phyloP scores from a whole-genome alignment of 148 eudicot genomes.

The Camellia sinensis region DNA sequence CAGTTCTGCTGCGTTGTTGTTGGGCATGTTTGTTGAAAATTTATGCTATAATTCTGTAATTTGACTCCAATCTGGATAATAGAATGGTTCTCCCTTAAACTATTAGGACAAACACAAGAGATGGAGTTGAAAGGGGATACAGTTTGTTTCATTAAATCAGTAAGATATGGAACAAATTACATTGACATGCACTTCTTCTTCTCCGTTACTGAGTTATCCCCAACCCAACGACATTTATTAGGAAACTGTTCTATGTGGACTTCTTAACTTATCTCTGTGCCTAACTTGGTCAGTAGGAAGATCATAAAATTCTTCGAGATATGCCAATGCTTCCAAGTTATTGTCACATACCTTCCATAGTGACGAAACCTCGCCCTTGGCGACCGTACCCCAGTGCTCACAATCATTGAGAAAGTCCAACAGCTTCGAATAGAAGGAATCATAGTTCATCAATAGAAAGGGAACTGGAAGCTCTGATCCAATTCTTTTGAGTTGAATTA shows the following conservation, averaged over 20 bases:
- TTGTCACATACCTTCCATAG: constrained; percentile 77
- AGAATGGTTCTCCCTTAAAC: too few relatives aligned
- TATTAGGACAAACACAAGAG: not conserved
- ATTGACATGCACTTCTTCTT: not conserved
- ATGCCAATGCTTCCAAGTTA: constrained; percentile 65
- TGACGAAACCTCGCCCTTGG: constrained; percentile 67
- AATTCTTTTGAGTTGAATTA: constrained; percentile 73
- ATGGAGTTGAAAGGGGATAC: not conserved
- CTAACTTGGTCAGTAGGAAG: constrained; percentile 24
- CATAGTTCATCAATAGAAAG: constrained; percentile 77
- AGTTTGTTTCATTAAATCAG: not conserved
- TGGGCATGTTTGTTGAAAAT: not conserved
- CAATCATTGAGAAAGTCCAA: constrained; percentile 72
- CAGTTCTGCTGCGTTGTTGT: not conserved
- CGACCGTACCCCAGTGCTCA: constrained; percentile 65
- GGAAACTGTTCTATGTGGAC: not conserved
- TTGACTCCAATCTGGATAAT: too few relatives aligned
- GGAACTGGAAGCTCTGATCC: constrained; percentile 79
- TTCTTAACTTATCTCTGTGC: not conserved
- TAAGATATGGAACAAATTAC: not conserved
- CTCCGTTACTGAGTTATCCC: not conserved
- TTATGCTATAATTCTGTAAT: too few relatives aligned
- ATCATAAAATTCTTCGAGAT: constrained; percentile 55
- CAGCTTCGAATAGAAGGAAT: constrained; percentile 71
- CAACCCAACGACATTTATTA: not conserved